Base-by-base conservation (phyloP, 345 rosid species). In the Moringa oleifera region DNA sequence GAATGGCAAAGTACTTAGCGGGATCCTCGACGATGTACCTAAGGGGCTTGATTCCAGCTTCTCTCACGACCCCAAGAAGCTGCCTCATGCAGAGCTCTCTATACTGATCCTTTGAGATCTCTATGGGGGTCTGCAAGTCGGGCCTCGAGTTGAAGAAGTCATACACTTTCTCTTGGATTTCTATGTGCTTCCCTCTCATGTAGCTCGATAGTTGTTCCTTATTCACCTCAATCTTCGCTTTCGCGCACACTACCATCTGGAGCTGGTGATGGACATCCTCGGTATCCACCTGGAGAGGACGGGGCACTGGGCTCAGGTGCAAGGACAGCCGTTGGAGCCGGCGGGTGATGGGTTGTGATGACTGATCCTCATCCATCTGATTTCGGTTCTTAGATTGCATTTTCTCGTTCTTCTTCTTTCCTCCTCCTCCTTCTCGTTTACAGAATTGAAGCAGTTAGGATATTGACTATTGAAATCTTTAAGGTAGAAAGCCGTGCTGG, bases 71-170 rank as follows among this genome's bases (percentile, higher is more conserved):
- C 52, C 76, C 97, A 23, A 61, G 15, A 47, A 95, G 78, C 77
- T 95, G 99, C 66, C 81, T 80, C 95, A 90, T 84, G 36, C 99
- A 95, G 41, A 95, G 79, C 72, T 95, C 91, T 22, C 98, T 80
- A 23, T 95, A 84, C 6, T 87, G 95, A 31, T 87, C 86, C 62
- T 56, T 89, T 0, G 83, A 76, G 65, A 95, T 91, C 89, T 91
- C 99, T 53, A 89, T 63, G 23, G 99, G 99, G 18, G 95, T 95
- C 65, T 82, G 91, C 70, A 95, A 72, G 60, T 95, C 94, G 4
- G 96, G 97, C 60, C 90, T 75, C 0, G 88, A 74, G 49, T 81
- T 78, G 68, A 72, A 91, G 66, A 76, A 95, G 20, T 80, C 77
- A 57, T 58, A 83, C 25, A 95, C 79, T 67, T 62, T 77, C 62